These are phyloP conservation scores for Lepidium aucheri DNA, from an alignment of 345 rosid species.

Conservation along the genomic window DNA sequence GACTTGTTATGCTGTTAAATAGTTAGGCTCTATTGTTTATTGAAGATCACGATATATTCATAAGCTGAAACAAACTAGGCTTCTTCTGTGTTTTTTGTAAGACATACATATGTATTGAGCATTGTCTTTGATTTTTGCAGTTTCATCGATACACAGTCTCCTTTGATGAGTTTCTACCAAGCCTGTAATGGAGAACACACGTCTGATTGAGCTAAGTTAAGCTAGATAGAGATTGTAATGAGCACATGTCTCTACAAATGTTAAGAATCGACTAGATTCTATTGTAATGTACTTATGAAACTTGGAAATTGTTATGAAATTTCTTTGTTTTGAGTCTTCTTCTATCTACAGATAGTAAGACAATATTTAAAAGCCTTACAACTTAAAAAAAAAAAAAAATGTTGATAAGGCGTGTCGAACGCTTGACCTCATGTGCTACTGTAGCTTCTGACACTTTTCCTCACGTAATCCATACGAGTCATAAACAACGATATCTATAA, in stretches of 20 bases:
- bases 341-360: too few species aligned
- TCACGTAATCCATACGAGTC: too few species aligned
- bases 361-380: too few species aligned
- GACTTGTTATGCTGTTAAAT: too few species aligned
- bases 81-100: not conserved
- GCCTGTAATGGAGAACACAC: not conserved
- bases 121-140: slow-evolving; percentile 11
- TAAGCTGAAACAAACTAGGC: not conserved
- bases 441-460: too few species aligned
- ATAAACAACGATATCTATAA: too few species aligned
- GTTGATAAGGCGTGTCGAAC: too few species aligned
- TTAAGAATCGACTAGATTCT: not conserved
- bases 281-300: not conserved
- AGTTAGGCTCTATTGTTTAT: not conserved
- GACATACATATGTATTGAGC: not conserved
- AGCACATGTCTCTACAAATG: not conserved
- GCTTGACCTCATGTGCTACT: too few species aligned
- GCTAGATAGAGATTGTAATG: slow-evolving; percentile 1
- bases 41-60: not conserved
- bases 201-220: not conserved
- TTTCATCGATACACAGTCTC: slow-evolving; percentile 16
- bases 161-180: slow-evolving; percentile 23
- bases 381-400: too few species aligned
- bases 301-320: not conserved
- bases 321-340: not conserved